Conservation (phyloP, 331 rosid genomes). For the Quercus phellos region DNA sequence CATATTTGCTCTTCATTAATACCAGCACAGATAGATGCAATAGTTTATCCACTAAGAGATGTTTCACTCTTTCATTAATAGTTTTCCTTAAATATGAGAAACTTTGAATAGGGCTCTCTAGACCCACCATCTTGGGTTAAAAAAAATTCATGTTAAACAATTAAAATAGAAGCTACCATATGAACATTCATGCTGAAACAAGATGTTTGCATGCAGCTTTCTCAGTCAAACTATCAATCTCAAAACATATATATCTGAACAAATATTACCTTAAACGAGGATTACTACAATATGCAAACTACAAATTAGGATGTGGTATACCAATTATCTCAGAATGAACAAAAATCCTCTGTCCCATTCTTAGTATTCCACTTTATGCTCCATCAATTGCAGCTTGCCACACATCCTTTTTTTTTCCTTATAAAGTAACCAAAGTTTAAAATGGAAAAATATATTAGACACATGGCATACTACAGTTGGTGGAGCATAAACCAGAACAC, state of each 20-base stretch:
- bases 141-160: background rate
- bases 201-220: background rate
- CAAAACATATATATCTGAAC: background rate
- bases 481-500: no score
- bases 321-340: background rate
- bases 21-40: background rate
- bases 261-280: background rate
- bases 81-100: background rate
- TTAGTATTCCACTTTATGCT: no score
- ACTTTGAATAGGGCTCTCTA: background rate
- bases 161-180: background rate
- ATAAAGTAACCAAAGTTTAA: no score
- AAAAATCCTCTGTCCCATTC: no score
- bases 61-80: background rate
- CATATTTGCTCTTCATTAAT: background rate
- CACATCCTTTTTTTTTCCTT: no score
- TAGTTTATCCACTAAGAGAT: background rate
- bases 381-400: no score
- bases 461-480: no score
- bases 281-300: background rate
- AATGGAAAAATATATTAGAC: no score
- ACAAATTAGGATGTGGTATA: background rate
- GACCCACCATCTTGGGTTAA: background rate
- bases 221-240: background rate
- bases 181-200: no score